phyloP scores from a whole-genome alignment of 176 grass and related monocot species.

The Eleusine indica region DNA sequence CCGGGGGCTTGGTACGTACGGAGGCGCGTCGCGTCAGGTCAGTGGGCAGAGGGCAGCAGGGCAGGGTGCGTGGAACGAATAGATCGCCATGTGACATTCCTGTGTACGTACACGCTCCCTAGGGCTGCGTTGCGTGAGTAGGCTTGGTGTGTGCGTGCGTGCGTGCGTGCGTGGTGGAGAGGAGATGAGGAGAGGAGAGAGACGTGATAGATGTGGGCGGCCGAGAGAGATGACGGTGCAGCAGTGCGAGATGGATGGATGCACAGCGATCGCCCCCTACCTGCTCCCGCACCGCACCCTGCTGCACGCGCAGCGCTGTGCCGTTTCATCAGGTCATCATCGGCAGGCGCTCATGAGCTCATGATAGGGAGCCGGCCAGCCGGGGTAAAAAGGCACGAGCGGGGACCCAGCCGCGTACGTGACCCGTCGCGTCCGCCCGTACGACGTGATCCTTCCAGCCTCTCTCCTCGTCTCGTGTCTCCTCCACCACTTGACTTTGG shows the following conservation, averaged over 20 bases:
- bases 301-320: background rate
- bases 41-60: too few species aligned
- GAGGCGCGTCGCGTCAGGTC: background rate
- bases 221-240: slow-evolving; percentile 30
- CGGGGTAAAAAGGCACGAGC: background rate
- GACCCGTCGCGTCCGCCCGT: slow-evolving; percentile 29
- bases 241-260: slow-evolving; percentile 24
- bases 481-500: background rate
- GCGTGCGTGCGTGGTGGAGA: background rate
- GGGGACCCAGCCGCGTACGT: slow-evolving; percentile 30
- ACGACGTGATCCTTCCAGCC: background rate
- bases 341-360: slow-evolving; percentile 36
- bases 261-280: slow-evolving; percentile 50
- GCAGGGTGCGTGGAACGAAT: background rate
- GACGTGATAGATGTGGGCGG: slow-evolving; percentile 35
- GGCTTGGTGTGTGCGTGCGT: background rate
- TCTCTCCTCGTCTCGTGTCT: slow-evolving; percentile 1
- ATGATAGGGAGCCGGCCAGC: slow-evolving; percentile 22
- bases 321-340: slow-evolving; percentile 39
- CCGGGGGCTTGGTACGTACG: slow-evolving; percentile 36
- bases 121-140: slow-evolving; percentile 45
- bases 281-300: slow-evolving; percentile 25
- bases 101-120: slow-evolving; percentile 7
- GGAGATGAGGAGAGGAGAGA: background rate
- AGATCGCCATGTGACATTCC: slow-evolving; percentile 44